phyloP scores from a whole-genome alignment of 805 yeast genomes.

The Candida sithepensis region DNA sequence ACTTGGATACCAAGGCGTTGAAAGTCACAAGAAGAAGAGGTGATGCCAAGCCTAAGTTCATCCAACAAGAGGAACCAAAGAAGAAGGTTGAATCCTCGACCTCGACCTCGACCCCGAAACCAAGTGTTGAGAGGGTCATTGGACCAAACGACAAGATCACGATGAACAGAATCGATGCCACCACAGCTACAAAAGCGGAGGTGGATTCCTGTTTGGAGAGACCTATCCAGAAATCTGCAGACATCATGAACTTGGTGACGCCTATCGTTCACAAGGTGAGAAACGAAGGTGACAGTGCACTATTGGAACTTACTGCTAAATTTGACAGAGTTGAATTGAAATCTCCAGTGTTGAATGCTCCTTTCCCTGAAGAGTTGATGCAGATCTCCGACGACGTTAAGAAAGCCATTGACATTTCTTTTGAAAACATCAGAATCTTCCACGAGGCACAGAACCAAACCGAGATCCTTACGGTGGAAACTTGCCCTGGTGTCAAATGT shows the following conservation, averaged over 20 bases:
- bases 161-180: conserved; percentile 47
- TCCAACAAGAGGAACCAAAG: conserved; percentile 26
- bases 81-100: conserved; percentile 6
- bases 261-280: conserved; percentile 85
- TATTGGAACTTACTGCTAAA: conserved; percentile 84
- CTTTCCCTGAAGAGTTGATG: conserved; percentile 79
- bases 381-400: conserved; percentile 68
- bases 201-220: conserved; percentile 69
- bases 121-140: conserved; percentile 24
- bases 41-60: conserved; percentile 85
- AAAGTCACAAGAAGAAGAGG: conserved; percentile 93
- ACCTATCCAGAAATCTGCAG: conserved; percentile 93
- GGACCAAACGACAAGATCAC: conserved; percentile 39
- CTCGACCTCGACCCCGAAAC: too few relatives aligned
- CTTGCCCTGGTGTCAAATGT: conserved; percentile 90
- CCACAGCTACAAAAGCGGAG: conserved; percentile 37
- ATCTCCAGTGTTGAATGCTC: conserved; percentile 79
- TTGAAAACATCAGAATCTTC: conserved; percentile 84
- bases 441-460: conserved; percentile 87
- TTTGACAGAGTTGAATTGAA: conserved; percentile 79
- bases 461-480: conserved; percentile 77
- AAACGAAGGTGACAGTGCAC: conserved; percentile 76
- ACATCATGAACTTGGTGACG: conserved; percentile 86
- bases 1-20: conserved; percentile 75
- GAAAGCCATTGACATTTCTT: conserved; percentile 83